These are phyloP conservation scores for Solanum etuberosum DNA, from an alignment of 257 asterid species.

Conservation along the genomic window DNA sequence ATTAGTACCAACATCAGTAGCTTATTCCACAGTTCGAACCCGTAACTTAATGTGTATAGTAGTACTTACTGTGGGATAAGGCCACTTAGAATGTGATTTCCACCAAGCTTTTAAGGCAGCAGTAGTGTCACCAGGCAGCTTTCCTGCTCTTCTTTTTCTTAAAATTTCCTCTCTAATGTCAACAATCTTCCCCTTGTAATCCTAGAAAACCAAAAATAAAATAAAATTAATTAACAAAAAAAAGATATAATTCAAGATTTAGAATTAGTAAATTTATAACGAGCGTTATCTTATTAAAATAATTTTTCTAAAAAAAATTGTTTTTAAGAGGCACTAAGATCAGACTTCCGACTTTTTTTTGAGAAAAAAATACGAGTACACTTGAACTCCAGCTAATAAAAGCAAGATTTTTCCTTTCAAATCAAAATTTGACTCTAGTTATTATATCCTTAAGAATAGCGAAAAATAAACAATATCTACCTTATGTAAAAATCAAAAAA, in stretches of 20 bases:
- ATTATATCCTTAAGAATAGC: no score
- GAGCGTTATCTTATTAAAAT: not conserved
- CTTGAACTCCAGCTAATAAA: no score
- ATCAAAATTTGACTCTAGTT: no score
- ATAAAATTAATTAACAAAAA: no score
- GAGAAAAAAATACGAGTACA: no score
- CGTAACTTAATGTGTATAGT: not conserved
- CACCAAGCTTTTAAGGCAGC: not conserved
- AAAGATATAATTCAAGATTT: not conserved
- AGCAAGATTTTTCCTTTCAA: no score
- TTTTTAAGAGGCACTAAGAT: no score
- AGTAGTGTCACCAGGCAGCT: not conserved
- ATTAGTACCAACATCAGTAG: not conserved
- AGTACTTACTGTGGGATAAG: not conserved
- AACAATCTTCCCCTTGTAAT: not conserved
- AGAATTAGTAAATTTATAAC: no score
- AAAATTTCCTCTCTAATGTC: not conserved
- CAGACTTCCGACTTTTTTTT: no score
- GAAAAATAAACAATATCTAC: no score
- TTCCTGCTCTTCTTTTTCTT: not conserved
- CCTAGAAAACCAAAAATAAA: not conserved
- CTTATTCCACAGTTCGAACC: rapidly evolving
- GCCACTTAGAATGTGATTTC: not conserved
- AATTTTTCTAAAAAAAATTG: no score
- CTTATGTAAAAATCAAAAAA: no score